Evolutionary conservation across 2,329 filamentous ascomycete genomes (phyloP).

Genomic region (Alternaria alternata): DNA sequence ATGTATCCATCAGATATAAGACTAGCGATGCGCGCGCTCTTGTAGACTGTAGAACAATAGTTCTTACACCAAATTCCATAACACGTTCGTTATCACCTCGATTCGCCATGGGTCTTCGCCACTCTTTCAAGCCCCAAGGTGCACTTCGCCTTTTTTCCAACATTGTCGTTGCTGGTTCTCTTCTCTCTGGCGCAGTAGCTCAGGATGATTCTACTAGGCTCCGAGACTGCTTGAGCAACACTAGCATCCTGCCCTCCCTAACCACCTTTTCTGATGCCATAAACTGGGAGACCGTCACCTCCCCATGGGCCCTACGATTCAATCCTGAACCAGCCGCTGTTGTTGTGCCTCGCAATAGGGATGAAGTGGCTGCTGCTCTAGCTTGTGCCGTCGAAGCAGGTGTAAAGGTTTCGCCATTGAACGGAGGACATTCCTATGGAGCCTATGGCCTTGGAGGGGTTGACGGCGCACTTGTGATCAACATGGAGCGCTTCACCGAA

Average conservation of each 20-base stretch:
- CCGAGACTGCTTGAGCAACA: conserved; percentile 15
- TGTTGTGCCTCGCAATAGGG: conserved; percentile 11
- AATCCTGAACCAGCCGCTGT: conserved; percentile 25
- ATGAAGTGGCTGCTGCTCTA: conserved; percentile 21
- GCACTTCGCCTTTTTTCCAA: conserved; percentile 4
- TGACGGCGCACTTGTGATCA: conserved; percentile 22
- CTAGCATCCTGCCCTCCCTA: not conserved
- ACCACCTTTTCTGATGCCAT: conserved; percentile 7
- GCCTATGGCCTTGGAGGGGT: conserved; percentile 25
- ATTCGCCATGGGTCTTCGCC: not conserved
- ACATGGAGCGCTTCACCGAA: conserved; percentile 23
- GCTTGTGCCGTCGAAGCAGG: conserved; percentile 21
- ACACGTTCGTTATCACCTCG: not conserved
- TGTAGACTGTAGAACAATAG: not conserved
- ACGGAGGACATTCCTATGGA: conserved; percentile 26
- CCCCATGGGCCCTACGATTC: conserved; percentile 22
- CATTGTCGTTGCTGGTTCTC: conserved; percentile 3
- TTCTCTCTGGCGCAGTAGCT: conserved; percentile 6
- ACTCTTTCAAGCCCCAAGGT: not conserved
- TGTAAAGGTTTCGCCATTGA: conserved; percentile 21
- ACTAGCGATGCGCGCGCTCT: not conserved
- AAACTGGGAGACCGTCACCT: conserved; percentile 19
- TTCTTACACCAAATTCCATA: not conserved
- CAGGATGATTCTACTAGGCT: conserved; percentile 16
- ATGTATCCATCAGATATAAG: not conserved